Conservation (phyloP, 2,329 filamentous ascomycete species). For the Paecilomyces niveus region DNA sequence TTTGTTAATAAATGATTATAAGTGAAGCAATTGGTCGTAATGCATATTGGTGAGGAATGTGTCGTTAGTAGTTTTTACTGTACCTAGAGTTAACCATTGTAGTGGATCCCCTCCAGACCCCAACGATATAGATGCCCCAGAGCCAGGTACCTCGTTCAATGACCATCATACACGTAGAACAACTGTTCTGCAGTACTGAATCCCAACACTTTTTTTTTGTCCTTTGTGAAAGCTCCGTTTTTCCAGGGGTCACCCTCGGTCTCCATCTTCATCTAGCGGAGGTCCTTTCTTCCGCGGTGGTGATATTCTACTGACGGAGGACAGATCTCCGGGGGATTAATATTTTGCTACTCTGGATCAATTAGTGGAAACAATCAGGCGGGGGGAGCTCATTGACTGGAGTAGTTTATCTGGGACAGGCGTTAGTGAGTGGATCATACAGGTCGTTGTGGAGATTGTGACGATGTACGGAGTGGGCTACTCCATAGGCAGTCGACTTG, state of each 20-base stretch:
- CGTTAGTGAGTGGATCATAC: neutral
- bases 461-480: too few relatives aligned
- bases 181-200: neutral
- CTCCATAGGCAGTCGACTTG: too few relatives aligned
- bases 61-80: too few relatives aligned
- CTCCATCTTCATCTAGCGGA: neutral
- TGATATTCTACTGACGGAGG: neutral
- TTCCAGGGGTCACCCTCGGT: neutral
- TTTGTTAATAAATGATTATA: too few relatives aligned
- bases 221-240: neutral
- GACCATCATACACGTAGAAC: neutral
- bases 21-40: too few relatives aligned
- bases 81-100: too few relatives aligned
- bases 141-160: too few relatives aligned
- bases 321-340: neutral
- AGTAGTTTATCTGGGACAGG: neutral
- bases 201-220: neutral
- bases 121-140: too few relatives aligned
- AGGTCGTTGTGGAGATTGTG: neutral
- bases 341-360: neutral
- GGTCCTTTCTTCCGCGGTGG: neutral
- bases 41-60: too few relatives aligned
- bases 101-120: too few relatives aligned
- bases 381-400: neutral
- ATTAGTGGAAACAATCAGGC: neutral